A percentile compares a stretch with the other conserved stretches of the same genome.
Evolutionary conservation across 2,329 filamentous ascomycete species (phyloP).

Genomic region (Purpureocillium lavendulum): DNA sequence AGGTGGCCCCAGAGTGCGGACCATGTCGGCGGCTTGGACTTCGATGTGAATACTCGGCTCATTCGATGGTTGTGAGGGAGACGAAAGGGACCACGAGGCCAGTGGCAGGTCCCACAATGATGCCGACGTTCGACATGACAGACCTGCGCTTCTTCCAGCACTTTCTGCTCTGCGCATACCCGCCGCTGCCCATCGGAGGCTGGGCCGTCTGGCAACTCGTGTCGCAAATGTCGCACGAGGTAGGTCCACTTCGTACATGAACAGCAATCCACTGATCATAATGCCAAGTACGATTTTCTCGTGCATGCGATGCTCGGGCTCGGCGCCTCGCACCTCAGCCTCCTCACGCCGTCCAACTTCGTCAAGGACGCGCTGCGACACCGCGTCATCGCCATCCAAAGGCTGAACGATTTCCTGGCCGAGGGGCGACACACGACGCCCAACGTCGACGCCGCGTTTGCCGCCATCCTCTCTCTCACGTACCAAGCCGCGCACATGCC

Average conservation of each 20-base stretch:
- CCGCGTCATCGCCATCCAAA: constrained; percentile 26
- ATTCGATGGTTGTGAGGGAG: too few species aligned
- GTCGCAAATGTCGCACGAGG: constrained; percentile 27
- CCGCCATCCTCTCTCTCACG: constrained; percentile 23
- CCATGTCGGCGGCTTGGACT: constrained; percentile 26
- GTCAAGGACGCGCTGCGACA: constrained; percentile 22
- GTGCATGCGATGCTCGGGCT: constrained; percentile 32
- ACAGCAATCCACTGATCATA: too few species aligned
- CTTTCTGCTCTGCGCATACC: constrained; percentile 37
- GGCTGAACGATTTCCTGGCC: constrained; percentile 24
- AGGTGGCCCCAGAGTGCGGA: constrained; percentile 24
- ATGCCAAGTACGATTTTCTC: constrained; percentile 30
- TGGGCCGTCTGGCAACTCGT: constrained; percentile 26
- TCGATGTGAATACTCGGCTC: constrained; percentile 21
- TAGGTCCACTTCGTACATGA: constrained; percentile 8
- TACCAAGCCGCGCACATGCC: constrained; percentile 30
- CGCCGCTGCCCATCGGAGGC: constrained; percentile 27
- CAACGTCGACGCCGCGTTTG: constrained; percentile 29
- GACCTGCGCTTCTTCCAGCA: constrained; percentile 46
- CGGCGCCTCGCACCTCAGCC: constrained; percentile 27
- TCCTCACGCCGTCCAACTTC: constrained; percentile 14
- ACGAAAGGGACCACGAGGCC: too few species aligned
- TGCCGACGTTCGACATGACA: constrained; percentile 24
- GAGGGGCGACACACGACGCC: constrained; percentile 15
- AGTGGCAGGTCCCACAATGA: too few species aligned